A percentile compares a stretch with the other conserved stretches of the same genome.
Conservation (phyloP, 768 basidiomycete species). For the Lepiota brunneoincarnata region DNA sequence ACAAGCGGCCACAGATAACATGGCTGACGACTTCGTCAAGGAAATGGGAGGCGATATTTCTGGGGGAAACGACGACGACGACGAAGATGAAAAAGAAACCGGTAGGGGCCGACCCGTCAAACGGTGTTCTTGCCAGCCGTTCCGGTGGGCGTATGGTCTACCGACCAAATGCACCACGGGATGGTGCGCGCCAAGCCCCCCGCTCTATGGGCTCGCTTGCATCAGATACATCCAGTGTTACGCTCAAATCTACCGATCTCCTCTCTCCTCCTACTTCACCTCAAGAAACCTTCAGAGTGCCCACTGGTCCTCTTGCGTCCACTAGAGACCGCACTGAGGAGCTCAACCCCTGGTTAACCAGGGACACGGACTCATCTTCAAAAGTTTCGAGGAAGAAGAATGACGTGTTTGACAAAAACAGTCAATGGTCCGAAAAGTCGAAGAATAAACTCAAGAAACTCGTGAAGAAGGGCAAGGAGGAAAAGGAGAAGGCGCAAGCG, state of each 20-base stretch:
- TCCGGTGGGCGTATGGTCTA: conserved; percentile 66
- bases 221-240: conserved; percentile 67
- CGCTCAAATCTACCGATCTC: conserved; percentile 57
- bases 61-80: conserved; percentile 26
- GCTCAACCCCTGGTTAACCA: conserved; percentile 81
- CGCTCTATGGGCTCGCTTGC: conserved; percentile 26
- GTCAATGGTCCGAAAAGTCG: conserved; percentile 57
- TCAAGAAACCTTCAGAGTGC: conserved; percentile 14
- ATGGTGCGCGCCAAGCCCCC: conserved; percentile 11
- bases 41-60: conserved; percentile 51
- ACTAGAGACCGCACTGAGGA: conserved; percentile 13
- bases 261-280: conserved; percentile 38
- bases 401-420: conserved; percentile 70
- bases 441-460: conserved; percentile 75
- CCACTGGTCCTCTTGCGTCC: conserved; percentile 12
- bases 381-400: conserved; percentile 71
- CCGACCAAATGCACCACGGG: conserved; percentile 47
- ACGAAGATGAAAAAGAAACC: conserved; percentile 11
- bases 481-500: conserved; percentile 57
- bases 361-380: conserved; percentile 20
- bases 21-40: conserved; percentile 69
- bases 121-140: conserved; percentile 48
- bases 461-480: conserved; percentile 51
- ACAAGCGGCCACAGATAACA: conserved; percentile 50
- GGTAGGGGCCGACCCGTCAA: conserved; percentile 19